Evolutionary conservation across 2,329 filamentous ascomycete genomes (phyloP), one percentile per base, ranked within the genome.

Genomic region (Xylariaceae sp.): DNA sequence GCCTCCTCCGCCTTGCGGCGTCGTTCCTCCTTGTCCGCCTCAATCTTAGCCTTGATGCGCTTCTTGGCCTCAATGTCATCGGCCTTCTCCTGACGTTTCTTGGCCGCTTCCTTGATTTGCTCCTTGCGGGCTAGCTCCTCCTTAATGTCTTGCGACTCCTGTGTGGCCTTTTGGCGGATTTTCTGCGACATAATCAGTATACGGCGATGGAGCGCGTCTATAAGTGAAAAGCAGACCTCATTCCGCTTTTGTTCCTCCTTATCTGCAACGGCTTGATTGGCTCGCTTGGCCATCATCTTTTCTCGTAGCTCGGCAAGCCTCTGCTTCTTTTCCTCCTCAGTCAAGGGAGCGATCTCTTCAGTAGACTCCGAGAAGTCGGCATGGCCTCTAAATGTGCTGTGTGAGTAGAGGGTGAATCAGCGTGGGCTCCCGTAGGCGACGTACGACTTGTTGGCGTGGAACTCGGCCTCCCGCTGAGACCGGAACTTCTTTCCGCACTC

Each of bases 401-500:
- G 47, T 61, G 16, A 47, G 12, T 34, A 49, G 18, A 64, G 10
- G 1, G 1, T 39, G 29, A 40, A 22, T 26, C 6, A 21, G 18
- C 6, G 13, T 26, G 15, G 10, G 30, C 37, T 30, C 44, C 16
- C 16, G 34, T 45, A 13, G 19, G 34, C 9, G 8, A 71, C 80
- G 58, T 69, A 86, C 75, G 89, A 92, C 75, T 95, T 96, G 65
- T 84, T 84, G 30, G 91, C 94, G 69, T 99, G 94, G 69, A 90
- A 96, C 65, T 92, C 87, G 9, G 92, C 94, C 61, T 92, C 83
- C 22, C 85, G 84, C 60, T 87, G 83, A 65, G 84, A 89, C 62
- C 89, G 81, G 73, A 99, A 95, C 68, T 85, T 87, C 79, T 96
- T 96, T 67, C 88, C 87, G 68, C 94, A 99, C 53, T 96, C 92